Percentiles rank a stretch among this genome's conserved stretches.
Conservation (phyloP, 768 basidiomycete species). For the Rhizopogon salebrosus region DNA sequence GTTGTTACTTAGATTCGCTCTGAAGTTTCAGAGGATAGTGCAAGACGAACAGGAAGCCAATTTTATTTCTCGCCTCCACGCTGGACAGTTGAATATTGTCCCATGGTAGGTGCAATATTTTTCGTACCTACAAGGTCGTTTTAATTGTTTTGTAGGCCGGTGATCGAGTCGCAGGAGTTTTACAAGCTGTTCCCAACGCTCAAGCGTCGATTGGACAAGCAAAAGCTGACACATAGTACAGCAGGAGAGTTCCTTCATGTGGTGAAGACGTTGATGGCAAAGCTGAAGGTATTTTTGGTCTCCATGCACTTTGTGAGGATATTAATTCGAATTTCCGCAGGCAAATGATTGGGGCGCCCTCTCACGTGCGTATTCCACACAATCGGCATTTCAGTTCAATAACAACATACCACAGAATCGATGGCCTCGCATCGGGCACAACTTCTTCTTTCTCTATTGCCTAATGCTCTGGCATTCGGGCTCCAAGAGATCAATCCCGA, state of each 20-base stretch:
- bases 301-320: not conserved
- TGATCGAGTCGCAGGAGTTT: constrained; percentile 58
- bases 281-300: constrained; percentile 43
- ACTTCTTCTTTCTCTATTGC: constrained; percentile 35
- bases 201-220: constrained; percentile 43
- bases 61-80: constrained; percentile 57
- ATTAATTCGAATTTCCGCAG: constrained; percentile 21
- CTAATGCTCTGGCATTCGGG: constrained; percentile 44
- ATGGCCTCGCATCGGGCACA: constrained; percentile 46
- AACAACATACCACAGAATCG: constrained; percentile 31
- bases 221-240: constrained; percentile 40
- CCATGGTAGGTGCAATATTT: constrained; percentile 39
- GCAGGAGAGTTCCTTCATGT: constrained; percentile 52
- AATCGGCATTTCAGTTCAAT: not conserved
- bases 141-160: constrained; percentile 32
- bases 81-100: constrained; percentile 49
- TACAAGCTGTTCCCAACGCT: constrained; percentile 48
- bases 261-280: constrained; percentile 64
- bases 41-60: constrained; percentile 56
- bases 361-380: constrained; percentile 41
- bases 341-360: constrained; percentile 62
- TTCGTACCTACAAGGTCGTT: not conserved
- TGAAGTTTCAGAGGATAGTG: constrained; percentile 60
- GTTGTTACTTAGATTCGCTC: constrained; percentile 37
- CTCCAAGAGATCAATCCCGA: constrained; percentile 40